Evolutionary conservation across 768 basidiomycete species (phyloP), one percentile per base, ranked within the genome.

Genomic region (Boletus edulis): DNA sequence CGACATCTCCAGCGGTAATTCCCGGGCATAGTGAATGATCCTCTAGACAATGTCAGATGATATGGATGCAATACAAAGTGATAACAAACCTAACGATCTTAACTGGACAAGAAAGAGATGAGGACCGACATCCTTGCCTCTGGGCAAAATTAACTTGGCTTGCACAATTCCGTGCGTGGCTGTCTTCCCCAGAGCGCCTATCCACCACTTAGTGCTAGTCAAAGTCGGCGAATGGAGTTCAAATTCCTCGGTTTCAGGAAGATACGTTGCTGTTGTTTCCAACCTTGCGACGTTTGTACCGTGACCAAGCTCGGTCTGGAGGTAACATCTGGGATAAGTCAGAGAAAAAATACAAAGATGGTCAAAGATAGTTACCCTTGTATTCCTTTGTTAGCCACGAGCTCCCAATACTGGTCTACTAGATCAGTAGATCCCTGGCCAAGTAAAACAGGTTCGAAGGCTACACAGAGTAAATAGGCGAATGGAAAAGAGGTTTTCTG

Each of bases 121-220:
- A 3, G 88, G 87, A 0, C 89, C 89, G 49, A 81, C 67, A 60
- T 84, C 81, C 63, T 78, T 75, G 17, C 81, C 84, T 1, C 70
- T 76, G 0, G 85, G 83, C 0, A 90, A 72, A 37, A 87, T 81
- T 11, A 92, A 73, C 65, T 86, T 84, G 4, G 90, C 89, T 67
- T 90, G 88, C 0, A 91, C 81, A 14, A 88, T 79, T 5, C 87
- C 87, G 64, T 90, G 87, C 0, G 87, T 89, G 0, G 89, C 81
- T 0, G 84, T 85, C 71, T 83, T 85, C 0, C 83, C 89, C 14
- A 88, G 72, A 6, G 76, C 85, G 9, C 89, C 89, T 51, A 88
- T 81, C 90, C 89, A 92, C 88, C 89, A 92, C 66, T 92, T 92
- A 58, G 76, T 81, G 56, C 86, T 87, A 1, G 87, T 87, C 22